A percentile compares a stretch with the other conserved stretches of the same genome.
phyloP scores from a whole-genome alignment of 1,139 yeast species.

The Kodamaea anthophila region DNA sequence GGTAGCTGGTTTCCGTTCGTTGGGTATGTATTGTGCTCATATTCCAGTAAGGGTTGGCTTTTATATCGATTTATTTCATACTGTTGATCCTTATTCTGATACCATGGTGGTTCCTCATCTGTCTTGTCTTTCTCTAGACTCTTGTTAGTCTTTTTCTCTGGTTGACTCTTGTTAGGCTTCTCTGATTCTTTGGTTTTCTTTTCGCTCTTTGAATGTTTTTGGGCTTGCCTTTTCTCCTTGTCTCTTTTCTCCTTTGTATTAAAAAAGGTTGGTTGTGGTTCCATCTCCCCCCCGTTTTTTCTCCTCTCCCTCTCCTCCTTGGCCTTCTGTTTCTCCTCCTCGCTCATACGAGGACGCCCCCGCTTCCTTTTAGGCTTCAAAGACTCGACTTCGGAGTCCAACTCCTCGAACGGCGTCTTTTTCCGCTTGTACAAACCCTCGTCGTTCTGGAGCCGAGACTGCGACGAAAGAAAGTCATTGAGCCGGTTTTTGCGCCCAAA shows the following conservation, averaged over 20 bases:
- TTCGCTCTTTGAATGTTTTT: too few relatives aligned
- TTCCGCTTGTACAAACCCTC: conserved; percentile 40
- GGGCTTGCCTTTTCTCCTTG: conserved; percentile 1
- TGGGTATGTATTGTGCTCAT: too few relatives aligned
- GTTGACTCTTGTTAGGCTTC: not conserved
- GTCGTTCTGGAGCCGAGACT: conserved; percentile 21
- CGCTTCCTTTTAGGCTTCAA: conserved; percentile 5
- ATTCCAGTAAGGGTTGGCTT: too few relatives aligned
- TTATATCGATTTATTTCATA: too few relatives aligned
- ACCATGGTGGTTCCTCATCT: too few relatives aligned
- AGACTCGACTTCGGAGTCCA: conserved; percentile 18
- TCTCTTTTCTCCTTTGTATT: conserved; percentile 2
- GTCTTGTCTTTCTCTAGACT: too few relatives aligned
- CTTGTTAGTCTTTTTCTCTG: too few relatives aligned
- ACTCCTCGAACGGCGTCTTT: conserved; percentile 20
- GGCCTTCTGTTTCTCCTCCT: too few relatives aligned
- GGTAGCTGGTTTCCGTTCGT: not conserved
- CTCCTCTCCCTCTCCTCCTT: conserved; percentile 5
- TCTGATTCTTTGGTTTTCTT: not conserved
- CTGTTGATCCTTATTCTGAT: too few relatives aligned
- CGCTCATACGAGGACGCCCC: too few relatives aligned
- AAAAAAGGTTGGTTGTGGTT: not conserved
- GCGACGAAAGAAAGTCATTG: conserved; percentile 17
- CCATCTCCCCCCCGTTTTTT: conserved; percentile 3
- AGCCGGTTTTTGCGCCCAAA: conserved; percentile 22